Percentiles rank a stretch among this genome's conserved stretches.
Conservation (phyloP, 306 rosid species). For the Dalbergia oliveri region DNA sequence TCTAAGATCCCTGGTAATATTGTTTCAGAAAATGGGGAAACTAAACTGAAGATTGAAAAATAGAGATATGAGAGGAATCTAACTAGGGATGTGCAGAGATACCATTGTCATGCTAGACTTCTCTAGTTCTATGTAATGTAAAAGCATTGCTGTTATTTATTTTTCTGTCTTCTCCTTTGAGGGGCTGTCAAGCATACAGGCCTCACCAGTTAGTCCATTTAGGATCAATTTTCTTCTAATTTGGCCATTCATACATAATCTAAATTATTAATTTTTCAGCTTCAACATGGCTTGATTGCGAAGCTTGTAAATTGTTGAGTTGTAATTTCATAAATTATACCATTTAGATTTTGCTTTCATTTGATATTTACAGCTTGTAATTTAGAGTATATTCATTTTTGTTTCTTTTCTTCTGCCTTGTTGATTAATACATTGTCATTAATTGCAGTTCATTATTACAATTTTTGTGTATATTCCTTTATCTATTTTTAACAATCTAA, state of each 20-base stretch:
- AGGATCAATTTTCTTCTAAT: constrained; percentile 55
- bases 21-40: constrained; percentile 65
- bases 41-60: constrained; percentile 56
- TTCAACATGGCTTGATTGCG: constrained; percentile 57
- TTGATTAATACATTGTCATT: constrained; percentile 16
- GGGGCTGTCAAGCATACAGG: constrained; percentile 48
- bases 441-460: constrained; percentile 33
- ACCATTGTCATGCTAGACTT: constrained; percentile 48
- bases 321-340: constrained; percentile 55
- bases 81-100: constrained; percentile 55
- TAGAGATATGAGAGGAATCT: constrained; percentile 49
- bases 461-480: background rate
- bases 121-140: constrained; percentile 43
- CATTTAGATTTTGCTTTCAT: constrained; percentile 42
- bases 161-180: constrained; percentile 48
- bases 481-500: background rate
- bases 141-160: constrained; percentile 27
- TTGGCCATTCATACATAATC: constrained; percentile 58
- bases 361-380: constrained; percentile 30
- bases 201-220: constrained; percentile 47
- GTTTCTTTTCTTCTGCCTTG: constrained; percentile 24
- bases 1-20: constrained; percentile 47
- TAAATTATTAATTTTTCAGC: constrained; percentile 62
- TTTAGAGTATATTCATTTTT: constrained; percentile 41
- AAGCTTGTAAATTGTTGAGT: constrained; percentile 74